Conservation (phyloP, 2,329 filamentous ascomycete species). For the Harringtonia lauricola region DNA sequence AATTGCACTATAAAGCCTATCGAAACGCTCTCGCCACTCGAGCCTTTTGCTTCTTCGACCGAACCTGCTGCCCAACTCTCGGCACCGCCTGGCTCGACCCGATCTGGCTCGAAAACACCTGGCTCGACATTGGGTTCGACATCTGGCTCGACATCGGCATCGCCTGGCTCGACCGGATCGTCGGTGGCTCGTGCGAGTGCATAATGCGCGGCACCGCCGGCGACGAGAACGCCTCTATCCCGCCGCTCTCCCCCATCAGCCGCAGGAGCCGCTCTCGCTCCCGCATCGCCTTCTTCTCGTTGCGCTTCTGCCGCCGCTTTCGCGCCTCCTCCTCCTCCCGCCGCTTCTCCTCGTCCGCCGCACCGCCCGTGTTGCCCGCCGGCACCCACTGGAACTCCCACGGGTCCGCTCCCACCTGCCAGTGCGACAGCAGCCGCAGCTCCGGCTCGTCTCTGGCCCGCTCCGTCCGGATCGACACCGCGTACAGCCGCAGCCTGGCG, state of each 20-base stretch:
- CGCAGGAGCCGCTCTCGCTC: slow-evolving; percentile 13
- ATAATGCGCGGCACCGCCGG: slow-evolving; percentile 4
- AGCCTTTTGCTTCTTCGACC: slow-evolving; percentile 16
- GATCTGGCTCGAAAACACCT: slow-evolving; percentile 4
- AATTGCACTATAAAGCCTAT: no score
- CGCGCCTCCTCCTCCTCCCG: slow-evolving; percentile 13
- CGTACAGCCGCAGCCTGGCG: slow-evolving; percentile 22
- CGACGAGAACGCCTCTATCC: slow-evolving; percentile 1
- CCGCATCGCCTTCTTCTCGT: slow-evolving; percentile 15
- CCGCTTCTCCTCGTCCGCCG: slow-evolving; percentile 6
- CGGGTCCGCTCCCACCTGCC: slow-evolving; percentile 24
- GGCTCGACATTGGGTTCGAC: not conserved
- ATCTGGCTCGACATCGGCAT: not conserved
- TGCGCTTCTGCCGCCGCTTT: slow-evolving; percentile 15
- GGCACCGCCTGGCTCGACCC: slow-evolving; percentile 20
- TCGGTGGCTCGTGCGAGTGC: slow-evolving; percentile 1
- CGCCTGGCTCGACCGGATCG: slow-evolving; percentile 6
- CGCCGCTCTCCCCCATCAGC: not conserved
- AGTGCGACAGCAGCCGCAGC: slow-evolving; percentile 21
- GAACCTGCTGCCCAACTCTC: slow-evolving; percentile 9
- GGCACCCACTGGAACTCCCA: slow-evolving; percentile 18
- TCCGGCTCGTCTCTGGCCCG: slow-evolving; percentile 9
- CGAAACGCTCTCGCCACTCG: not conserved
- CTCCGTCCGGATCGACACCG: slow-evolving; percentile 17
- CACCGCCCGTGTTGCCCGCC: not conserved